A percentile compares a stretch with the other conserved stretches of the same genome.
phyloP scores from a whole-genome alignment of 2,329 filamentous ascomycete species.

The Lachnellula subtilissima region DNA sequence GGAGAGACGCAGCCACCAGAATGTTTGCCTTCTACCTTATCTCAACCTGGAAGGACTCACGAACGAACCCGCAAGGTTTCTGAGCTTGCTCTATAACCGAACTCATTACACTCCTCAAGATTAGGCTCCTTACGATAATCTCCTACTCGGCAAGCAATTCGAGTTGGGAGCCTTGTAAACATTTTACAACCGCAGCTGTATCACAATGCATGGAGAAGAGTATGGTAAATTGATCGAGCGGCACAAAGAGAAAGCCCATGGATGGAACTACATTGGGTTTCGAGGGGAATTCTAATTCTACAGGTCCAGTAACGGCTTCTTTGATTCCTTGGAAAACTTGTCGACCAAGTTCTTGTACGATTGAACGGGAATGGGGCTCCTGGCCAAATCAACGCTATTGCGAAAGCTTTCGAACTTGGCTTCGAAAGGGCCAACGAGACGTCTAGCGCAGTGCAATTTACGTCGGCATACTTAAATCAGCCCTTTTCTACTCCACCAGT shows the following conservation, averaged over 20 bases:
- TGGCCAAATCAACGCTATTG: not conserved
- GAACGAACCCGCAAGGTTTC: not conserved
- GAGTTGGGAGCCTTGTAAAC: not conserved
- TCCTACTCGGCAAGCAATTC: not conserved
- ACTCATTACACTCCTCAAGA: slow-evolving; percentile 1
- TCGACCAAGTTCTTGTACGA: not conserved
- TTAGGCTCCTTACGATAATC: slow-evolving; percentile 1
- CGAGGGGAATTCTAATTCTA: slow-evolving; percentile 2
- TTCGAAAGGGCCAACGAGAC: not conserved
- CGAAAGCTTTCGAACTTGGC: not conserved
- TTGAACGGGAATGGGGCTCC: not conserved
- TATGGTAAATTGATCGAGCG: slow-evolving; percentile 4
- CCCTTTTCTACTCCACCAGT: slow-evolving; percentile 11
- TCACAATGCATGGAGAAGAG: slow-evolving; percentile 2
- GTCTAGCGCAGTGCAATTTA: not conserved
- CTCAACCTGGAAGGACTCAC: slow-evolving; percentile 3
- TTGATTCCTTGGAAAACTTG: not conserved
- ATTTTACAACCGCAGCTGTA: not conserved
- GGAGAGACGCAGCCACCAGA: not conserved
- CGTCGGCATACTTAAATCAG: slow-evolving; percentile 12
- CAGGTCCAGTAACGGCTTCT: not conserved
- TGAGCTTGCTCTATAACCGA: slow-evolving; percentile 3
- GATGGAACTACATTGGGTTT: slow-evolving; percentile 1
- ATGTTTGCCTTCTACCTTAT: slow-evolving; percentile 4
- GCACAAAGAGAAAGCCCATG: not conserved